Conservation (phyloP, 2,329 filamentous ascomycete genomes). For the Aspergillus latus region DNA sequence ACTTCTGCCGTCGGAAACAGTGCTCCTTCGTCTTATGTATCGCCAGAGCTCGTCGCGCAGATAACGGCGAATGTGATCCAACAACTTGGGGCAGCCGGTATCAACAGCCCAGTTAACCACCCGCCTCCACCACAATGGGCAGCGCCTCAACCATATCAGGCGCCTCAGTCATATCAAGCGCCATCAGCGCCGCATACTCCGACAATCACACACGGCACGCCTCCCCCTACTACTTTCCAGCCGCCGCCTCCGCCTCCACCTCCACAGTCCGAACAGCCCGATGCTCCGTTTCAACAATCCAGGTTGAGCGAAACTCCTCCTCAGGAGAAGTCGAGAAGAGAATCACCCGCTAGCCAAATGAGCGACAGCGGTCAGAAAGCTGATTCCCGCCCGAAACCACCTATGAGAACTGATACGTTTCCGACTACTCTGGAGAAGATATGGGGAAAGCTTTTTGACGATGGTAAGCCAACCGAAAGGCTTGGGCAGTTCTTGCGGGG, state of each 20-base stretch:
- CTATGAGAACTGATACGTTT: slow-evolving; percentile 40
- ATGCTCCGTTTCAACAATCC: slow-evolving; percentile 23
- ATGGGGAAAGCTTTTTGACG: slow-evolving; percentile 74
- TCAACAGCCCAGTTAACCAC: slow-evolving; percentile 34
- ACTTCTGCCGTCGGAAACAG: slow-evolving; percentile 56
- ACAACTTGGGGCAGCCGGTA: slow-evolving; percentile 53
- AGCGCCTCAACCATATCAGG: slow-evolving; percentile 16
- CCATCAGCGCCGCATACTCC: slow-evolving; percentile 23
- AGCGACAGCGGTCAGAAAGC: slow-evolving; percentile 34
- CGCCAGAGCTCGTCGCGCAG: slow-evolving; percentile 61
- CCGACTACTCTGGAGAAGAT: slow-evolving; percentile 65
- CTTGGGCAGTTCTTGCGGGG: slow-evolving; percentile 71
- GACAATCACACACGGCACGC: slow-evolving; percentile 19
- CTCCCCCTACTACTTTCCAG: slow-evolving; percentile 22
- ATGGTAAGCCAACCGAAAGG: slow-evolving; percentile 66
- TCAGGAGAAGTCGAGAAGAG: slow-evolving; percentile 31
- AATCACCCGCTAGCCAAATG: slow-evolving; percentile 38
- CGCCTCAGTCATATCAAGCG: slow-evolving; percentile 19
- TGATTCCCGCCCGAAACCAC: slow-evolving; percentile 39
- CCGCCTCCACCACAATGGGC: slow-evolving; percentile 26
- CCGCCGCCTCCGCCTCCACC: slow-evolving; percentile 20
- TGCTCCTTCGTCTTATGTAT: slow-evolving; percentile 49
- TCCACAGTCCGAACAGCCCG: slow-evolving; percentile 20
- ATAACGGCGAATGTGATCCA: slow-evolving; percentile 61
- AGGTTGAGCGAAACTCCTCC: slow-evolving; percentile 24